Evolutionary conservation across 2,329 filamentous ascomycete genomes (phyloP).

Genomic region (Talaromyces atroroseus): DNA sequence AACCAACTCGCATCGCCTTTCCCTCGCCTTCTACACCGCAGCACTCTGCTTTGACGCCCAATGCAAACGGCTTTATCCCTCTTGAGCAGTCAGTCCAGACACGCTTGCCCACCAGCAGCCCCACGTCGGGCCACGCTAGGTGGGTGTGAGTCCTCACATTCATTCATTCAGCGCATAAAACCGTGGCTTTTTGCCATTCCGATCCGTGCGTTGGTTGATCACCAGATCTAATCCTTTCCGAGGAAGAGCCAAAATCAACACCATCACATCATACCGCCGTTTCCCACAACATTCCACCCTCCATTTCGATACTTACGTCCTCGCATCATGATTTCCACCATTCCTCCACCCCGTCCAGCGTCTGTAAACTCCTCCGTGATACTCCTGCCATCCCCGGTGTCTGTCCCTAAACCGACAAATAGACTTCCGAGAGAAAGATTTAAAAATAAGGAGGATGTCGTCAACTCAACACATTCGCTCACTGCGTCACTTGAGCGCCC

Average conservation of each 20-base stretch:
- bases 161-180: neutral
- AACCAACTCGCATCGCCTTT: constrained; percentile 5
- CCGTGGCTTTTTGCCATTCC: neutral
- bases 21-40: neutral
- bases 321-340: constrained; percentile 23
- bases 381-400: constrained; percentile 18
- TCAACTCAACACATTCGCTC: constrained; percentile 16
- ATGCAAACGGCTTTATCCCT: neutral
- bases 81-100: neutral
- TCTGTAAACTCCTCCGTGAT: constrained; percentile 29
- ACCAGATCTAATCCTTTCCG: neutral
- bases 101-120: constrained; percentile 17
- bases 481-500: constrained; percentile 20
- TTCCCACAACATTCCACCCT: neutral
- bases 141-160: constrained; percentile 11
- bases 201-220: neutral
- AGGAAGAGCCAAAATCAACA: neutral
- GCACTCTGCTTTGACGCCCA: constrained; percentile 1
- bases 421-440: constrained; percentile 25
- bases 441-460: constrained; percentile 18
- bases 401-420: constrained; percentile 20
- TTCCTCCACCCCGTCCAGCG: constrained; percentile 27
- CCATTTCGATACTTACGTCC: neutral
- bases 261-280: neutral
- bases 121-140: constrained; percentile 25